Evolutionary conservation across 257 asterid genomes (phyloP), one percentile per base, ranked within the genome.

Genomic region (Primulina eburnea): DNA sequence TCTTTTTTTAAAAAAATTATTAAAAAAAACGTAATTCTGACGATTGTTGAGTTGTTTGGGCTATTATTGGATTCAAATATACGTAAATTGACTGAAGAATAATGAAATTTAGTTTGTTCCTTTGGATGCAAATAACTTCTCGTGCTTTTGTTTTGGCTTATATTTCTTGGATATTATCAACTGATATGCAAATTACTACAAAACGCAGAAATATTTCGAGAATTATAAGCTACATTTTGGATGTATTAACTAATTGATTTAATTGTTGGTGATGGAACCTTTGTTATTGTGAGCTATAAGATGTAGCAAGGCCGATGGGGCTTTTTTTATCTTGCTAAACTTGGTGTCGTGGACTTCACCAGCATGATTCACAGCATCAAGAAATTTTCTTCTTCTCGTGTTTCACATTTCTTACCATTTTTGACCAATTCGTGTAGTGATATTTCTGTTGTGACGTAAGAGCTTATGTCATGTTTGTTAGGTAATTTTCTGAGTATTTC

Each of bases 21-120:
- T n/a, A n/a, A 8, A 9, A 20, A 14, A 47, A 12, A 66, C 32
- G 33, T 12, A 18, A 35, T 68, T 55, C 60, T 68, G 37, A 28
- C 34, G 24, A 56, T 55, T 55, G 20, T 58, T 55, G 55, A 43
- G 38, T 69, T 69, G 29, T 69, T 8, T 37, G 40, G 28, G 24
- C 29, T 40, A 69, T 59, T n/a, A 33, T 60, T 62, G 3, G 28
- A 12, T 71, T 30, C 43, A 40, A 47, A 30, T 47, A 26, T 18
- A 52, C 50, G 62, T 0, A 32, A 26, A 21, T 18, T 32, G 17
- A 21, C 18, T 58, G 35, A 59, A 20, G 58, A 59, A 58, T 50
- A 17, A 59, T 59, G 34, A 33, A 55, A 56, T 68, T 32, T 50
- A 5, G 55, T 30, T 56, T 47, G 30, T 20, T 29, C 21, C 11